Base-by-base conservation (phyloP, 805 yeast species). In the Clavispora phyllophila region DNA sequence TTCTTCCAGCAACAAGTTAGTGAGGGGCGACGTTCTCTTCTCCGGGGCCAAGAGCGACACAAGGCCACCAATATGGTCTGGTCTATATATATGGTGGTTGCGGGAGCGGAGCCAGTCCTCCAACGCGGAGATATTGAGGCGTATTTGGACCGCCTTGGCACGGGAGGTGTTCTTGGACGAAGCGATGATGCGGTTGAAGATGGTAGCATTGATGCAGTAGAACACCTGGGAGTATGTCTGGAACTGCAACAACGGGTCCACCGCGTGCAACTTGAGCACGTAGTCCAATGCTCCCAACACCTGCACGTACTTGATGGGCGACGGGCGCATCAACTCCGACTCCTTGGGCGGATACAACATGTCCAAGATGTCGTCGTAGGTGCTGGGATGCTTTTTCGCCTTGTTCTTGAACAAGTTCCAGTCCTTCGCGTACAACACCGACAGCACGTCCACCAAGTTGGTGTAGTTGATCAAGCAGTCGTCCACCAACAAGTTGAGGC, bases 71-170 rank as follows among this genome's bases (percentile, higher is more conserved):
- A 61, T 45, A 5, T 17, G 44, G 5, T 66, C 71, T 0, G 70
- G 68, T 36, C 52, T 54, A 36, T 45, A 57, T 4, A 60, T 78
- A 23, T 70, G 70, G 50, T 75, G 68, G 54, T 81, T 79, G 51
- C 82, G 84, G 5, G 78, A 72, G 46, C 95, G 76, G 24, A 91
- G 76, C 99, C 99, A 93, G 57, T 93, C 96, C 62, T 93, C 97
- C 35, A 93, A 65, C 5, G 85, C 76, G 0, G 96, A 88, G 9
- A 93, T 56, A 54, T 93, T 93, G 42, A 93, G 74, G 42, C 97
- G 71, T 36, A 93, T 82, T 58, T 93, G 98, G 63, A 93, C 79
- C 0, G 97, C 98, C 48, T 82, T 78, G 0, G 87, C 75, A 45
- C 99, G 75, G 0, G 96, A 79, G 39, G 85, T 72, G 51, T 84